These are phyloP conservation scores for Lachnellula cervina DNA, from an alignment of 2,329 filamentous ascomycete genomes.

Conservation along the genomic window DNA sequence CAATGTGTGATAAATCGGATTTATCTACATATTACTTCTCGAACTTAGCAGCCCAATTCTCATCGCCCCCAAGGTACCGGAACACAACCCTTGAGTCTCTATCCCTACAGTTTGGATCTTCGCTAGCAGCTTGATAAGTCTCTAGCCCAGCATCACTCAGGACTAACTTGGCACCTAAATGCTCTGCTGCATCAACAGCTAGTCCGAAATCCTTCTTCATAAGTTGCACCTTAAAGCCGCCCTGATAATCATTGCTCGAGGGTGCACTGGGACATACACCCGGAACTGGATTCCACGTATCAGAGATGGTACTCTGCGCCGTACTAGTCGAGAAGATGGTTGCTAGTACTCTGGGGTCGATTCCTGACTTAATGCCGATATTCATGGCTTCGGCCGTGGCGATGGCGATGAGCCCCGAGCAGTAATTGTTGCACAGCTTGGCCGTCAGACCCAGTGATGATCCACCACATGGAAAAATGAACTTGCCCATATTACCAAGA, in stretches of 20 bases:
- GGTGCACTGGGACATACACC: conserved; percentile 32
- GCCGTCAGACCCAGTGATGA: conserved; percentile 52
- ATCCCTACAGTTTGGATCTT: conserved; percentile 46
- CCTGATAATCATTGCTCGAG: conserved; percentile 32
- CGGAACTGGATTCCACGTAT: conserved; percentile 33
- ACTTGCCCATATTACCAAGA: conserved; percentile 47
- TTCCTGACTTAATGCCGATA: conserved; percentile 53
- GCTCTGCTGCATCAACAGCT: conserved; percentile 49
- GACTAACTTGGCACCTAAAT: conserved; percentile 45
- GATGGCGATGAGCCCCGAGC: conserved; percentile 54
- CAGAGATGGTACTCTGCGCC: conserved; percentile 31
- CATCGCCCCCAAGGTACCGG: conserved; percentile 48
- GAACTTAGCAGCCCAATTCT: conserved; percentile 39
- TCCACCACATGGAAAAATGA: conserved; percentile 51
- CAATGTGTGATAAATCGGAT: too few species aligned
- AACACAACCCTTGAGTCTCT: conserved; percentile 55
- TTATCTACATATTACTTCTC: not conserved
- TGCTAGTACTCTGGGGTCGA: conserved; percentile 49
- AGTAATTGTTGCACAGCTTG: conserved; percentile 59
- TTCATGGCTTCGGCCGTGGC: conserved; percentile 54
- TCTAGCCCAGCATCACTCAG: conserved; percentile 46
- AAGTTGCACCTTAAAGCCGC: conserved; percentile 54
- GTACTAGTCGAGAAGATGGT: conserved; percentile 47
- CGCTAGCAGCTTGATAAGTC: conserved; percentile 47
- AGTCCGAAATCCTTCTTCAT: conserved; percentile 56